Evolutionary conservation across 768 basidiomycete species (phyloP).

Genomic region (Hortiboletus flavorubellus): DNA sequence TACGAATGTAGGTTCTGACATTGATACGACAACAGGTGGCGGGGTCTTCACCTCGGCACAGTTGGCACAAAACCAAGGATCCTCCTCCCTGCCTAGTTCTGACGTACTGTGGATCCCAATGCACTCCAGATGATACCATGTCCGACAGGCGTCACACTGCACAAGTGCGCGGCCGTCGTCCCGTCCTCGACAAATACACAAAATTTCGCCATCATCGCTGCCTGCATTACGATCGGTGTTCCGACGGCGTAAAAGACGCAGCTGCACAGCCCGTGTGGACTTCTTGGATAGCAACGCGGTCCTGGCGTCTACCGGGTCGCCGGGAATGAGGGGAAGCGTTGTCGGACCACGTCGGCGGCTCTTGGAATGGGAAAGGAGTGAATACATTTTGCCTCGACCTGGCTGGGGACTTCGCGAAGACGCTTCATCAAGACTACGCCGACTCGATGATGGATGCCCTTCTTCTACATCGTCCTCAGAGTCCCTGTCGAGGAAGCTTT

Average conservation of each 20-base stretch:
- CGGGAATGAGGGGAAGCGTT: slow-evolving; percentile 41
- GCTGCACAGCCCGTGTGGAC: slow-evolving; percentile 59
- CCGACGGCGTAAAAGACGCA: slow-evolving; percentile 42
- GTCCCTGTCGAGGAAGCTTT: slow-evolving; percentile 69
- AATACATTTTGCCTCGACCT: slow-evolving; percentile 62
- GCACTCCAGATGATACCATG: slow-evolving; percentile 81
- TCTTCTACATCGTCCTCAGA: slow-evolving; percentile 51
- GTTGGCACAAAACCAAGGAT: slow-evolving; percentile 71
- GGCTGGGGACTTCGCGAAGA: slow-evolving; percentile 20
- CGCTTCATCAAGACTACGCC: slow-evolving; percentile 8
- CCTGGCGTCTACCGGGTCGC: slow-evolving; percentile 74
- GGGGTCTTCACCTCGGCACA: slow-evolving; percentile 46
- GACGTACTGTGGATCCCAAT: slow-evolving; percentile 64
- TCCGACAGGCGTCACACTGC: slow-evolving; percentile 76
- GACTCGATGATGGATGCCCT: slow-evolving; percentile 6
- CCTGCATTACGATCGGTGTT: slow-evolving; percentile 34
- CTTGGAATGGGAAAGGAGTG: slow-evolving; percentile 43
- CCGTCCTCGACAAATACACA: slow-evolving; percentile 64
- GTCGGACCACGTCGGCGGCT: slow-evolving; percentile 13
- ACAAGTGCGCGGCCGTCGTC: slow-evolving; percentile 77
- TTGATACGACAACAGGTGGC: slow-evolving; percentile 31
- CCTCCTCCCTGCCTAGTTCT: slow-evolving; percentile 72
- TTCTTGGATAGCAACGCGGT: slow-evolving; percentile 71
- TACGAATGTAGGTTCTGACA: slow-evolving; percentile 64
- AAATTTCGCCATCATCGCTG: slow-evolving; percentile 46